Evolutionary conservation across 1,284 basidiomycete species (phyloP).

Genomic region (Trichosporon faecale): DNA sequence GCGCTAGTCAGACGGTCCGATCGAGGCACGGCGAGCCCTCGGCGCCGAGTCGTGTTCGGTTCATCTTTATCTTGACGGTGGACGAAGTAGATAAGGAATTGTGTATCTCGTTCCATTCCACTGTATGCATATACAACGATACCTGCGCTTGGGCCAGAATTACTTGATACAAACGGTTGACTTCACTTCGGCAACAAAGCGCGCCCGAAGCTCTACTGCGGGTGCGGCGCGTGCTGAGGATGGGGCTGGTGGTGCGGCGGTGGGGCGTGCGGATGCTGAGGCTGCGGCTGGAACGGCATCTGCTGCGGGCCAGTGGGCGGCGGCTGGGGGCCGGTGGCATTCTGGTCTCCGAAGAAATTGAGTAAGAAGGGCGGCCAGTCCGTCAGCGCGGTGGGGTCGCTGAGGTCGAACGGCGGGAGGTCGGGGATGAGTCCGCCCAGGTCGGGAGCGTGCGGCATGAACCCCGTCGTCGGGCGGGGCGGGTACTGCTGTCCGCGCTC

Average conservation of each 20-base stretch:
- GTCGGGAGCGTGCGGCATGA: constrained; percentile 22
- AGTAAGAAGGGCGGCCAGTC: constrained; percentile 28
- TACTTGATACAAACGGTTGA: background rate
- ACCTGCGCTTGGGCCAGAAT: background rate
- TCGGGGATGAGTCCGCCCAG: constrained; percentile 17
- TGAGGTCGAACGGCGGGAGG: constrained; percentile 19
- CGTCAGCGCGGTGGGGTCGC: constrained; percentile 14
- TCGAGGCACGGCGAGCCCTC: too few species aligned
- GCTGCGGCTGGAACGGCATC: background rate
- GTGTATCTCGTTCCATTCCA: too few species aligned
- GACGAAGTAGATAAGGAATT: too few species aligned
- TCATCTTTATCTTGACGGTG: too few species aligned
- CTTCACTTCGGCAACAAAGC: too few species aligned
- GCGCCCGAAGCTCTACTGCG: background rate
- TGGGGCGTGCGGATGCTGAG: background rate
- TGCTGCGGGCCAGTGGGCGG: background rate
- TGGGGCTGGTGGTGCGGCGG: background rate
- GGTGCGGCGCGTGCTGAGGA: background rate
- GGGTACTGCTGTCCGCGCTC: background rate
- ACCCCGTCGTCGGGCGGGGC: constrained; percentile 6
- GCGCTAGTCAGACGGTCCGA: too few species aligned
- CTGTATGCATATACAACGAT: background rate
- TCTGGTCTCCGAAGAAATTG: constrained; percentile 25
- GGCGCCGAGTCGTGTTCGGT: too few species aligned
- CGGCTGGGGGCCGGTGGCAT: background rate